These are phyloP conservation scores for Chaetomium globosum DNA, from an alignment of 2,329 filamentous ascomycete genomes.

Conservation along the genomic window DNA sequence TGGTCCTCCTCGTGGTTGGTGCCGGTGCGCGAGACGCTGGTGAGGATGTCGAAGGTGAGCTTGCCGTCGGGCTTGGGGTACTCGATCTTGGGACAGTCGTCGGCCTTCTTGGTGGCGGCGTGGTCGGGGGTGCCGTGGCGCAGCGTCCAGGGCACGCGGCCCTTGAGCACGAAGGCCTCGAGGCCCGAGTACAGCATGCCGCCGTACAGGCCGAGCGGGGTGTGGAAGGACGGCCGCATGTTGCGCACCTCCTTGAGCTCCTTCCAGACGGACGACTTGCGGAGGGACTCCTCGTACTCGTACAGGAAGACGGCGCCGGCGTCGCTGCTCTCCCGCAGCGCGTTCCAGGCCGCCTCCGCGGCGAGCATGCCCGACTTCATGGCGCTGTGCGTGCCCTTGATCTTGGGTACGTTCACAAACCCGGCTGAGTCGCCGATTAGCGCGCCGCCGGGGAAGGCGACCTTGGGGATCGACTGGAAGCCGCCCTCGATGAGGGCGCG, in stretches of 20 bases:
- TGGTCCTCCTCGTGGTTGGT: conserved; percentile 99
- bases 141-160: conserved; percentile 86
- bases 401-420: conserved; percentile 96
- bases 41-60: conserved; percentile 94
- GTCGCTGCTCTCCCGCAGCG: conserved; percentile 59
- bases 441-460: conserved; percentile 92
- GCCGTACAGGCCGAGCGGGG: conserved; percentile 81
- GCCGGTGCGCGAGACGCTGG: conserved; percentile 89
- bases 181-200: conserved; percentile 91
- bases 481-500: conserved; percentile 91
- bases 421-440: conserved; percentile 95
- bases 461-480: conserved; percentile 96
- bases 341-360: conserved; percentile 83
- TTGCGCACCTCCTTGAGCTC: conserved; percentile 95
- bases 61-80: conserved; percentile 96
- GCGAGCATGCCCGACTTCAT: conserved; percentile 98
- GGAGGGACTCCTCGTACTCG: conserved; percentile 87
- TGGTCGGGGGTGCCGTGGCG: conserved; percentile 80
- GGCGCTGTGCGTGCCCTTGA: conserved; percentile 96
- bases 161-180: conserved; percentile 84
- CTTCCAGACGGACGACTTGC: conserved; percentile 86
- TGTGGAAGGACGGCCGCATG: conserved; percentile 94
- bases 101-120: conserved; percentile 76
- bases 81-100: conserved; percentile 82
- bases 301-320: conserved; percentile 83